Conservation (phyloP, 148 eudicot genomes). For the Mesembryanthemum crystallinum region DNA sequence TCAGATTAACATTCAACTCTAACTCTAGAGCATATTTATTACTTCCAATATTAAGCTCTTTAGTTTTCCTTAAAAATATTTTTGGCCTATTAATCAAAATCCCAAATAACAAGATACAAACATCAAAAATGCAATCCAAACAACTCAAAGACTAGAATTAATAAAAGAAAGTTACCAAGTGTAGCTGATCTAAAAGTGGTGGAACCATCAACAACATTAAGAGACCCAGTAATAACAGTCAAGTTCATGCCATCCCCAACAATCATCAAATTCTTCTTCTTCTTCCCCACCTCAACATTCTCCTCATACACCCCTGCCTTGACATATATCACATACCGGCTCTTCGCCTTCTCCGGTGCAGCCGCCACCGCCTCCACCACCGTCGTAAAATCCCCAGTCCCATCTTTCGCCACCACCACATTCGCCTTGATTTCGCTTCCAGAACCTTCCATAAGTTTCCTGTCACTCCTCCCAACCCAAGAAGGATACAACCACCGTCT, state of each 20-base stretch:
- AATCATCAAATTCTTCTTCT: slow-evolving; percentile 30
- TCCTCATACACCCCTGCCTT: slow-evolving; percentile 32
- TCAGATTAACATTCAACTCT: too few species aligned
- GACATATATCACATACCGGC: slow-evolving; percentile 29
- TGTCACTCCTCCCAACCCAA: slow-evolving; percentile 18
- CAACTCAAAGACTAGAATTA: neutral
- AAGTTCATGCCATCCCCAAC: slow-evolving; percentile 31
- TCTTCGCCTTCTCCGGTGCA: slow-evolving; percentile 24
- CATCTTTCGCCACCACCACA: slow-evolving; percentile 35
- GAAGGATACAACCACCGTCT: neutral
- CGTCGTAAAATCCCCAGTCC: slow-evolving; percentile 31
- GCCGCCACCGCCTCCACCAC: slow-evolving; percentile 28
- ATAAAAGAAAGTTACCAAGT: slow-evolving; percentile 17
- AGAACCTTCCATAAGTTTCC: slow-evolving; percentile 22
- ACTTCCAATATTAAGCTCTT: too few species aligned
- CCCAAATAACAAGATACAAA: too few species aligned
- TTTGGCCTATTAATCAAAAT: too few species aligned
- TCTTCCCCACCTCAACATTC: slow-evolving; percentile 27
- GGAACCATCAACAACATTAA: slow-evolving; percentile 24
- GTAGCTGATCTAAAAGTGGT: slow-evolving; percentile 29
- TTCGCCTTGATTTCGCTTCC: slow-evolving; percentile 6
- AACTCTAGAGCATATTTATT: too few species aligned
- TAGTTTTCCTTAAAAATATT: too few species aligned
- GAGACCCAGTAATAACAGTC: slow-evolving; percentile 27
- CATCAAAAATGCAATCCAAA: neutral